Percentiles rank a stretch among this genome's conserved stretches.
Conservation (phyloP, 805 yeast genomes). For the Zygoascus tannicola region DNA sequence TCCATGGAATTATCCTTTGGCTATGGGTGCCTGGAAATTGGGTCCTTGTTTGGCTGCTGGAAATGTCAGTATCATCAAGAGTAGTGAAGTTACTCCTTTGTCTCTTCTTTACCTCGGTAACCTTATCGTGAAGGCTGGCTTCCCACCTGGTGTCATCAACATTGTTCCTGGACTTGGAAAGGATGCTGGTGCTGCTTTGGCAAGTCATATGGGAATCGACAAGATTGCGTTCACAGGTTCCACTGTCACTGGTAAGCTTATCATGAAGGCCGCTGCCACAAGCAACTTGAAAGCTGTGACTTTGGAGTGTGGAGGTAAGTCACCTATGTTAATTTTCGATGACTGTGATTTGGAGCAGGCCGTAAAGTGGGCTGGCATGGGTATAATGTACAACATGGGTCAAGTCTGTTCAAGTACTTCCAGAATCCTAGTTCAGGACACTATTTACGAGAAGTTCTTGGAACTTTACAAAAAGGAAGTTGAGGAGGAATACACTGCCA, state of each 20-base stretch:
- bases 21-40: slow-evolving; percentile 72
- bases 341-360: slow-evolving; percentile 67
- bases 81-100: slow-evolving; percentile 70
- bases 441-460: slow-evolving; percentile 66
- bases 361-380: slow-evolving; percentile 60
- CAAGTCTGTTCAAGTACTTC: slow-evolving; percentile 96
- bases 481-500: slow-evolving; percentile 34
- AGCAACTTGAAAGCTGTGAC: slow-evolving; percentile 75
- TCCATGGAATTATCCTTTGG: slow-evolving; percentile 65
- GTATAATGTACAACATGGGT: slow-evolving; percentile 88
- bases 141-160: slow-evolving; percentile 71
- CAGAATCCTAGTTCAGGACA: slow-evolving; percentile 79
- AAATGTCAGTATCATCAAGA: slow-evolving; percentile 59
- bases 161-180: slow-evolving; percentile 62
- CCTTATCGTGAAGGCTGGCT: slow-evolving; percentile 53
- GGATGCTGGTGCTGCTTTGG: slow-evolving; percentile 58
- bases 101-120: slow-evolving; percentile 54
- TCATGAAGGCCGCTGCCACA: slow-evolving; percentile 68
- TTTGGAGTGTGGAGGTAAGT: slow-evolving; percentile 92
- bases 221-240: slow-evolving; percentile 94
- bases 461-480: slow-evolving; percentile 42
- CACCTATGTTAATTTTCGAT: slow-evolving; percentile 79
- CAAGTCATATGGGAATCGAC: slow-evolving; percentile 56
- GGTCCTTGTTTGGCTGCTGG: slow-evolving; percentile 81
- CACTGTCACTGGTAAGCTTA: slow-evolving; percentile 74